Evolutionary conservation across 2,329 filamentous ascomycete genomes (phyloP), one percentile per base, ranked within the genome.

Genomic region (Cercospora sp.): DNA sequence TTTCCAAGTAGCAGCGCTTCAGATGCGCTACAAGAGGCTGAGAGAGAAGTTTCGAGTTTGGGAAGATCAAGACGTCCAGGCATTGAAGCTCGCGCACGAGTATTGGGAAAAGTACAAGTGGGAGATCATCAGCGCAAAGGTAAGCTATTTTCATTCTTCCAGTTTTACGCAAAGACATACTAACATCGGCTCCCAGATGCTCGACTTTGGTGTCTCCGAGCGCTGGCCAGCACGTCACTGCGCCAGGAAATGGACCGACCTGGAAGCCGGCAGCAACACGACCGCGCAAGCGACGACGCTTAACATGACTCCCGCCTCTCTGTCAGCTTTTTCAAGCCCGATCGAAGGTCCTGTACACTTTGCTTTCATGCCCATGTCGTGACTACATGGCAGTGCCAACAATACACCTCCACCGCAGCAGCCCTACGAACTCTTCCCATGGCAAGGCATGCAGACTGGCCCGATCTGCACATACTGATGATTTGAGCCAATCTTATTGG

Each of bases 41-140:
- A 78, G 82, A 18, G 84, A 85, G 72, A 80, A 82, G 58, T 81
- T 84, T 75, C 81, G 84, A 23, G 78, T 81, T 1, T 86, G 84
- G 84, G 82, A 81, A 23, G 83, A 85, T n/a, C 75, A 77, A 18
- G 84, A 86, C 67, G 74, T 85, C 53, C 78, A 80, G 68, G 84
- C 84, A 12, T 77, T 86, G 31, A 80, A 80, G 64, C 78, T 81
- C 74, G 84, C 84, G 33, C 80, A 84, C 72, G 83, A 86, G 70
- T 84, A 84, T 74, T 86, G 83, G 83, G 81, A 81, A 63, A 82
- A 82, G 71, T 81, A 79, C 76, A 85, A 85, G 73, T 86, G 84
- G 75, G 83, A 86, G 58, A 85, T 86, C 68, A 84, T 86, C 69
- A 78, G 80, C 63, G 78, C 80, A 63, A 85, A 85, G 79, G 84